phyloP scores from a whole-genome alignment of 495 filamentous ascomycete genomes.

The Neurospora terricola region DNA sequence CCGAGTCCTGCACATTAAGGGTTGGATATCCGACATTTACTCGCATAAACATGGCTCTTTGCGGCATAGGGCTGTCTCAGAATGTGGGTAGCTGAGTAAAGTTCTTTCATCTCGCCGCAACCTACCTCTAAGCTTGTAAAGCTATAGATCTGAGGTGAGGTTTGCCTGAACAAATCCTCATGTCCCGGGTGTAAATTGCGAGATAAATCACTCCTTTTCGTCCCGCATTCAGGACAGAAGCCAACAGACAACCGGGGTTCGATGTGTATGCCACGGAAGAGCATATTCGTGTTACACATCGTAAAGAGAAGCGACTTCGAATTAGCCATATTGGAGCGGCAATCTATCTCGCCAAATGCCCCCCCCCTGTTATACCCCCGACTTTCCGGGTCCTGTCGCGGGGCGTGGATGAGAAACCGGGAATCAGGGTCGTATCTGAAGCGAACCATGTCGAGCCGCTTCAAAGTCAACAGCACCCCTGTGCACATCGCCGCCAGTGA shows the following conservation, averaged over 20 bases:
- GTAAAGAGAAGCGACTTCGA: not conserved
- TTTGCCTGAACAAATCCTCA: not conserved
- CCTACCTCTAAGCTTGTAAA: not conserved
- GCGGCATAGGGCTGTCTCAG: not conserved
- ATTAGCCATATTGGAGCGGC: conserved; percentile 19
- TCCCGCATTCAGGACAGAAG: not conserved
- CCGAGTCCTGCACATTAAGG: not conserved
- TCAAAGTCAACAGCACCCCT: conserved; percentile 12
- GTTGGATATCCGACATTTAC: not conserved
- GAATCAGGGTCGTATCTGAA: conserved; percentile 27
- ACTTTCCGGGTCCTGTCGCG: conserved; percentile 9
- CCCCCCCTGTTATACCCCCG: not conserved
- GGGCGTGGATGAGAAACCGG: conserved; percentile 22
- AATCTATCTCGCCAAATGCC: conserved; percentile 4
- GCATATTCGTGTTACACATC: not conserved
- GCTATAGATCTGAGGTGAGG: not conserved
- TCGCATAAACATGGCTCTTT: not conserved
- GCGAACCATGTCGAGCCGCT: conserved; percentile 19
- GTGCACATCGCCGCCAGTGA: conserved; percentile 1
- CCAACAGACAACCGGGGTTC: not conserved
- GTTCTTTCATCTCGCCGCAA: not conserved
- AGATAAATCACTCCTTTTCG: not conserved
- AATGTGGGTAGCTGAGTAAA: not conserved
- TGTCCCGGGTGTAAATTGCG: not conserved
- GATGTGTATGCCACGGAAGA: not conserved